These are phyloP conservation scores for Pythium chondricola DNA, from an alignment of 352 stramenopile species.

Conservation along the genomic window DNA sequence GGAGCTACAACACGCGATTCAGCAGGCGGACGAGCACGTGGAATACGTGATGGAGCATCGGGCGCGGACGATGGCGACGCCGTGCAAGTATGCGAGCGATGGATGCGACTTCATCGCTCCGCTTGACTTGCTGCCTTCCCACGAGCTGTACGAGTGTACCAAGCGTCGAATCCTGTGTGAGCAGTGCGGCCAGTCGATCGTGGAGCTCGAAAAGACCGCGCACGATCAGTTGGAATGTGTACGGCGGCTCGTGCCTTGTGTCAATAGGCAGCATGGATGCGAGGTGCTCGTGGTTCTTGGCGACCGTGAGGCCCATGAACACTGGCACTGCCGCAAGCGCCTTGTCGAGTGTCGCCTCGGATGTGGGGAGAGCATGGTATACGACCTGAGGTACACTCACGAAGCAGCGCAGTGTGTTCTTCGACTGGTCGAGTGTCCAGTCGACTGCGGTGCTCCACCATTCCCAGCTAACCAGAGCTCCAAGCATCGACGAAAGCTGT, in stretches of 20 bases:
- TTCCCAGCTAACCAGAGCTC: slow-evolving; percentile 39
- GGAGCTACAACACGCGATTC: slow-evolving; percentile 28
- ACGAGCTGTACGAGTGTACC: slow-evolving; percentile 53
- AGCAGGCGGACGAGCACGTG: slow-evolving; percentile 39
- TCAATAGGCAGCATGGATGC: slow-evolving; percentile 53
- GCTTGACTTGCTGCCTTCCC: slow-evolving; percentile 43
- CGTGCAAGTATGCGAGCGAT: slow-evolving; percentile 25
- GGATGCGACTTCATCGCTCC: slow-evolving; percentile 46
- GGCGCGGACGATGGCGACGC: slow-evolving; percentile 29
- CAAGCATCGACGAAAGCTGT: slow-evolving; percentile 33
- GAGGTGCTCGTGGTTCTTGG: slow-evolving; percentile 26
- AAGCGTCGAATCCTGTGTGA: slow-evolving; percentile 53
- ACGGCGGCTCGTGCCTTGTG: slow-evolving; percentile 33
- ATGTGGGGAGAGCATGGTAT: slow-evolving; percentile 33
- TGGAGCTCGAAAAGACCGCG: slow-evolving; percentile 27
- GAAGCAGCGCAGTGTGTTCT: slow-evolving; percentile 43
- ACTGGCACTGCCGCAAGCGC: slow-evolving; percentile 56
- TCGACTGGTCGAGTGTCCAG: slow-evolving; percentile 35
- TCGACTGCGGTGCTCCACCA: slow-evolving; percentile 23
- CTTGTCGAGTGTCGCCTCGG: slow-evolving; percentile 36
- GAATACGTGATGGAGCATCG: slow-evolving; percentile 45
- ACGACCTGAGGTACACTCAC: slow-evolving; percentile 40
- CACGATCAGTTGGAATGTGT: slow-evolving; percentile 33
- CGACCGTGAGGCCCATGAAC: slow-evolving; percentile 32
- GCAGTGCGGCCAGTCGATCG: slow-evolving; percentile 26